Conservation (phyloP, 257 asterid genomes). For the Solanum stenotomum region DNA sequence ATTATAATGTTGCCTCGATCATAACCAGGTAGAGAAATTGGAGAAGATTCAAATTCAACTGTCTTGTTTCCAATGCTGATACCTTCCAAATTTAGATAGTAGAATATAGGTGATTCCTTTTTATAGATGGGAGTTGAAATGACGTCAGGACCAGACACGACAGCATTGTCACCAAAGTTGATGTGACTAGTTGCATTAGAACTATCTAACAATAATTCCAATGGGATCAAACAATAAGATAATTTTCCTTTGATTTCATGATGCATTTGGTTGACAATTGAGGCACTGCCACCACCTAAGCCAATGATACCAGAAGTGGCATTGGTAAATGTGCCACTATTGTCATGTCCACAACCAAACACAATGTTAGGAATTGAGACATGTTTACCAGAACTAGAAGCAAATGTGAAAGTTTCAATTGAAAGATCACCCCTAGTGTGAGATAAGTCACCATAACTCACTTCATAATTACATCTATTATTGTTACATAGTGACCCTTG, state of each 20-base stretch:
- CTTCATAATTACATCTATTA: not conserved
- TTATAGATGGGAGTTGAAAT: not conserved
- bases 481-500: not conserved
- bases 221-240: conserved; percentile 8
- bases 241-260: not conserved
- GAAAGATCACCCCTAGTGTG: not conserved
- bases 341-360: conserved; percentile 10
- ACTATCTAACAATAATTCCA: not conserved
- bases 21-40: not conserved
- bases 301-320: conserved; percentile 4
- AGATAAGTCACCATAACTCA: conserved; percentile 8
- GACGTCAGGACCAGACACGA: not conserved
- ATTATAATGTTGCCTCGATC: not conserved
- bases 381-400: not conserved
- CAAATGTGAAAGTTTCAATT: not conserved
- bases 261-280: not conserved
- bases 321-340: not conserved
- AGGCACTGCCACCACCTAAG: not conserved
- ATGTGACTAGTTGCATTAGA: not conserved
- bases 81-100: not conserved
- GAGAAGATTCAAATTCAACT: not conserved
- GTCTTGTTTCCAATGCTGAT: conserved; percentile 5
- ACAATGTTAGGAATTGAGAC: not conserved
- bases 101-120: not conserved
- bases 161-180: conserved; percentile 1